phyloP scores from a whole-genome alignment of 345 rosid genomes.

The Combretum micranthum region DNA sequence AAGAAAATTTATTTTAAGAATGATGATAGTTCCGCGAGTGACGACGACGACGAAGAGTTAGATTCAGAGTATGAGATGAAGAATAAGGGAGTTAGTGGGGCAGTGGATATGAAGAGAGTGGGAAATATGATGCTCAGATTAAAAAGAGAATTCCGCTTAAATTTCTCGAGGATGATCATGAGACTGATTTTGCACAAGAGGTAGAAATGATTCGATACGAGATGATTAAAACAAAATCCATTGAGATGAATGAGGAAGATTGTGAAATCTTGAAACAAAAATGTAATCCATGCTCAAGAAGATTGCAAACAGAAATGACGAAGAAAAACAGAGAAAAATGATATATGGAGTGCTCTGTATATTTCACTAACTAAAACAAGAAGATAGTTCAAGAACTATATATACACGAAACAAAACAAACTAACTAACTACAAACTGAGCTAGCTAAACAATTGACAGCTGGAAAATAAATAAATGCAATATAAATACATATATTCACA shows the following conservation, averaged over 20 bases:
- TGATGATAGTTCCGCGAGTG: conserved; percentile 46
- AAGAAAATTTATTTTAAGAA: conserved; percentile 28
- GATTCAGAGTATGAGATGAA: conserved; percentile 15
- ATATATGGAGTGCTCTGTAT: no score
- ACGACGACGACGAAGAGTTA: conserved; percentile 54
- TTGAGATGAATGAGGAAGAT: conserved; percentile 20
- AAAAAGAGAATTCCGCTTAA: conserved; percentile 59
- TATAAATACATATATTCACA: no score
- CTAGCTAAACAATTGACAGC: no score
- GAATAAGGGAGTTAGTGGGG: conserved; percentile 26
- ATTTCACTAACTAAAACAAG: no score
- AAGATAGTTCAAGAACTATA: no score
- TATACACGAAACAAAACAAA: no score
- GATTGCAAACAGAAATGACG: no score
- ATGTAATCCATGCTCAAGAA: no score
- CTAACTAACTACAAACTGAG: no score
- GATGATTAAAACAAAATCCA: conserved; percentile 37
- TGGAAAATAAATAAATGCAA: no score
- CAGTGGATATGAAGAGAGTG: conserved; percentile 39
- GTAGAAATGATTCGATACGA: conserved; percentile 53
- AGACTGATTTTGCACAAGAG: conserved; percentile 45
- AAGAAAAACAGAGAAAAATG: no score
- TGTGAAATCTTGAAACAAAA: no score
- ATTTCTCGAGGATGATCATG: conserved; percentile 42
- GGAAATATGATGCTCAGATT: conserved; percentile 62